Conservation (phyloP, 1,284 basidiomycete species). For the Caloboletus firmus region DNA sequence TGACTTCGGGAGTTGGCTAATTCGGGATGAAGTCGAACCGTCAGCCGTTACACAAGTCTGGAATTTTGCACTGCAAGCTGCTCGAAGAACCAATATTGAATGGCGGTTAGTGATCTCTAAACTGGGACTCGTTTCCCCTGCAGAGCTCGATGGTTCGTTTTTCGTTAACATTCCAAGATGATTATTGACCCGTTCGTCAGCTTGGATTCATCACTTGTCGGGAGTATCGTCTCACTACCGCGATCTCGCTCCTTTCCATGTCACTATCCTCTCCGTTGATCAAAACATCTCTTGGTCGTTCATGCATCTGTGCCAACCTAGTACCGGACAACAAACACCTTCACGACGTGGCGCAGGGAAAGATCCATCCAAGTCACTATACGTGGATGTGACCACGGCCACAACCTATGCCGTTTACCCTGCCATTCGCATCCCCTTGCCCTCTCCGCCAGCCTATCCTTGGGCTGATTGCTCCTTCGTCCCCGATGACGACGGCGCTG, state of each 20-base stretch:
- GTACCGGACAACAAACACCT: conserved; percentile 21
- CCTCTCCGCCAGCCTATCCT: conserved; percentile 27
- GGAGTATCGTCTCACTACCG: conserved; percentile 35
- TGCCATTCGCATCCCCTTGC: conserved; percentile 40
- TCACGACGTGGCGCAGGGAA: conserved; percentile 26
- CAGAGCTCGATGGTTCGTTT: conserved; percentile 67
- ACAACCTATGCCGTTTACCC: conserved; percentile 54
- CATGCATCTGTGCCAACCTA: conserved; percentile 29
- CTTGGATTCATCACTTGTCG: conserved; percentile 60
- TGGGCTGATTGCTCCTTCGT: conserved; percentile 29
- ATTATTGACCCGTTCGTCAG: conserved; percentile 40
- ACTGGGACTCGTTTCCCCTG: conserved; percentile 54
- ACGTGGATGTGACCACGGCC: conserved; percentile 45
- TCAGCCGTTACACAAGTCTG: conserved; percentile 60
- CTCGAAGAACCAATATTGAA: conserved; percentile 65
- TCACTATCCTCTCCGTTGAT: conserved; percentile 58
- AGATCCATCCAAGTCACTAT: conserved; percentile 36
- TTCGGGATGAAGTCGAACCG: conserved; percentile 45
- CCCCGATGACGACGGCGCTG: conserved; percentile 34
- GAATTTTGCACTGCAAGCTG: conserved; percentile 61
- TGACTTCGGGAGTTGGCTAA: conserved; percentile 63
- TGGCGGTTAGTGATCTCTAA: conserved; percentile 76
- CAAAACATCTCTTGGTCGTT: conserved; percentile 55
- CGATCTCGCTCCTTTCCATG: conserved; percentile 49
- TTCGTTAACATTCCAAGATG: not conserved